Base-by-base conservation (phyloP, 83 land plant genomes). In the Thuja plicata region DNA sequence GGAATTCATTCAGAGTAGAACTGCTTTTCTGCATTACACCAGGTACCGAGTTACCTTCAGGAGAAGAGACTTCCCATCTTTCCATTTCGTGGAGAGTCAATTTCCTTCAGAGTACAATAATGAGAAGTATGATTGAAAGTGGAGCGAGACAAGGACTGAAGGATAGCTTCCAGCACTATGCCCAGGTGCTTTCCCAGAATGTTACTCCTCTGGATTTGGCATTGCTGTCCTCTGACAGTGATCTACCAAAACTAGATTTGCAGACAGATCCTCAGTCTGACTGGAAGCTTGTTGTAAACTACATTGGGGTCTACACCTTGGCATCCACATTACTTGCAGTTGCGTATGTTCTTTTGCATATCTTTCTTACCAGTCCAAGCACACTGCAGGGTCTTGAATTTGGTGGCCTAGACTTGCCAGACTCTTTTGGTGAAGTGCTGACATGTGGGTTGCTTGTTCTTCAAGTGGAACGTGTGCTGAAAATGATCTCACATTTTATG, bases 121-220 rank as follows among this genome's bases (percentile, higher is more conserved):
- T 97, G 95, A 97, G 93, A 92, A 90, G 97, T 12, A 95, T 96
- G 95, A 96, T 97, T 66, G 99, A 97, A 89, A 88, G 74, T 94
- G 99, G 99, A 73, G 94, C 99, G 19, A 87, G 94, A 40, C 97
- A 95, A 89, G 99, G 99, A 62, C 83, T 97, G 17, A 96, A 91
- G 88, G 99, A 97, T 19, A 97, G 92, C 89, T 97, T 84, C 88
- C 90, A 86, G n/a, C 89, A 91, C 41, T 93, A 89, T 89, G 92
- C 87, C 35, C 85, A 86, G 37, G 48, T 93, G 46, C 89, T 94
- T 84, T 87, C 94, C 80, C 78, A 92, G 66, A 90, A 85, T 89
- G 92, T 91, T 43, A 91, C 87, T 70, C 89, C 82, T 32, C 89
- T 93, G 54, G 92, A 93, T 74, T 16, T 52, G 30, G 88, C 90